Base-by-base conservation (phyloP, 768 basidiomycete species). In the Termitomyces sp. region DNA sequence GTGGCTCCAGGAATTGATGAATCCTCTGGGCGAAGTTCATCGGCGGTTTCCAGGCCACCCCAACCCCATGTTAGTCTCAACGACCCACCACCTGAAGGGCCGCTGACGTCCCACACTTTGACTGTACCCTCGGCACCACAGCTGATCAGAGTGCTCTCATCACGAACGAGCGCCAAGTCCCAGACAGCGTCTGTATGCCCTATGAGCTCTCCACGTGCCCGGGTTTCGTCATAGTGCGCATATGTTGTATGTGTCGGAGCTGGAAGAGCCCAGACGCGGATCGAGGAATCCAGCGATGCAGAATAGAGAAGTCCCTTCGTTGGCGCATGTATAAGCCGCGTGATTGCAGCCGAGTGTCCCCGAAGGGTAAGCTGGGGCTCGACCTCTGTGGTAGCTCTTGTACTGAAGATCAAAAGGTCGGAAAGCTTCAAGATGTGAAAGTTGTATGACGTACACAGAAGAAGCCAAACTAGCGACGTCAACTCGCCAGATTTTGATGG, bases 141-240 rank as follows among this genome's bases (percentile, higher is more conserved):
- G 62, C 90, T 92, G 55, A 96, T 90, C 41, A 98, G 79, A 8
- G 89, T 86, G 56, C 83, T 84, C 69, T 92, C 90, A 60, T 91
- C 89, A 54, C 90, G 81, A 27, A 93, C 83, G 21, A 96, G 82
- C 10, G 90, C 88, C 50, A 98, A 76, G 68, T 95, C 97, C 97
- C 97, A 99, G 25, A 98, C 90, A 5, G 93, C 93, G 68, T 99
- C 95, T 5, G 93, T 92, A 69, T 97, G 93, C 4, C 95, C 94
- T 31, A 95, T 85, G 29, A 98, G 80, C 62, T 89, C 86, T 34
- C 89, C 89, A 37, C 89, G 81, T 29, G 85, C 80, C 4, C 87
- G 81, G 0, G 85, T 85, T 48, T 90, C 82, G 64, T 98, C 95
- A 69, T 91, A 94, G 0, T 94, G 87, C 1, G 91, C 90, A 71